A percentile compares a stretch with the other conserved stretches of the same genome.
Evolutionary conservation across 2,329 filamentous ascomycete species (phyloP).

Genomic region (Aspergillus tamarii): DNA sequence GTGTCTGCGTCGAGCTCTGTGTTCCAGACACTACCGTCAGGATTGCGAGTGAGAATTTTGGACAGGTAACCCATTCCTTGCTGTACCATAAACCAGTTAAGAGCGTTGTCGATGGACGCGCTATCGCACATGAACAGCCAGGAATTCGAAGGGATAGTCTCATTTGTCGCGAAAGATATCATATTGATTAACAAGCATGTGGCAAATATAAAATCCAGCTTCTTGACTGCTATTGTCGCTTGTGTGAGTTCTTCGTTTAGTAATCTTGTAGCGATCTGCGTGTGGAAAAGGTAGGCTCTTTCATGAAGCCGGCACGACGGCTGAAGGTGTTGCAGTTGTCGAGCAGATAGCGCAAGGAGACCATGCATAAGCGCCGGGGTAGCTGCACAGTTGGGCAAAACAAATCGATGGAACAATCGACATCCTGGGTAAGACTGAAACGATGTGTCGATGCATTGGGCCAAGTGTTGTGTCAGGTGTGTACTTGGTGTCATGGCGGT

Average conservation of each 20-base stretch:
- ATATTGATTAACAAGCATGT: not conserved
- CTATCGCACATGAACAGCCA: not conserved
- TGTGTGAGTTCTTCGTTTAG: not conserved
- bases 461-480: not conserved
- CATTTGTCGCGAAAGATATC: not conserved
- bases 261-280: not conserved
- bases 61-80: not conserved
- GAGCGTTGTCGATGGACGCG: not conserved
- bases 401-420: not conserved
- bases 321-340: not conserved
- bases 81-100: not conserved
- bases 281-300: not conserved
- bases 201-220: not conserved
- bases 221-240: not conserved
- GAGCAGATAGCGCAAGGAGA: conserved; percentile 1
- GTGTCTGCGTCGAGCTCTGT: not conserved
- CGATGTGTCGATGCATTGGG: not conserved
- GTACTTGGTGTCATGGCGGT: not conserved
- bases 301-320: not conserved
- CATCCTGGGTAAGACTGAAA: not conserved
- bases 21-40: not conserved
- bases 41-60: not conserved
- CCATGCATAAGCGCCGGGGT: not conserved
- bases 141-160: not conserved
- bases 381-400: not conserved